Conservation (phyloP, 2,329 filamentous ascomycete species). For the Cladorrhinum sp. region DNA sequence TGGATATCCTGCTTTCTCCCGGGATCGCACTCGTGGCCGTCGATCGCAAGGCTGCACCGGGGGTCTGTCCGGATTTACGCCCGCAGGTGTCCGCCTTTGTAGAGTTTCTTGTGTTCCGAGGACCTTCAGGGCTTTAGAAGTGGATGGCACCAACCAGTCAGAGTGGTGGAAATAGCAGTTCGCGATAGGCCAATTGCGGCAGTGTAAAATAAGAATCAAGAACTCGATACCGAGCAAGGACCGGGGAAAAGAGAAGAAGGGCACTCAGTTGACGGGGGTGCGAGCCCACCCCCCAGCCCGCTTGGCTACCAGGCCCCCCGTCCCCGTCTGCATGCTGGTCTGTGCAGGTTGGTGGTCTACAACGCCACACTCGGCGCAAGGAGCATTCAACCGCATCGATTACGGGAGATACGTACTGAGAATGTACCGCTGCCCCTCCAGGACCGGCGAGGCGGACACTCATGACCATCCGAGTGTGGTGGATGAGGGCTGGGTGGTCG, state of each 20-base stretch:
- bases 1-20: not conserved
- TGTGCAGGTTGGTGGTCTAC: slow-evolving; percentile 21
- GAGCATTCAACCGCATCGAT: slow-evolving; percentile 10
- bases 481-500: slow-evolving; percentile 3
- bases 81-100: not conserved
- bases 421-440: slow-evolving; percentile 12
- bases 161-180: not conserved
- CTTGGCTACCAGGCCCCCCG: slow-evolving; percentile 20
- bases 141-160: slow-evolving; percentile 2
- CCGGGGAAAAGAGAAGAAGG: not conserved
- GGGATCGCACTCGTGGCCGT: slow-evolving; percentile 1
- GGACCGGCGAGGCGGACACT: slow-evolving; percentile 12
- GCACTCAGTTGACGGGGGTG: not conserved
- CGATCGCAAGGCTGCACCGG: slow-evolving; percentile 8
- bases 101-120: not conserved
- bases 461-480: not conserved
- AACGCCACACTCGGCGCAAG: slow-evolving; percentile 26
- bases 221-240: slow-evolving; percentile 9
- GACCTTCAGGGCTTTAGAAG: not conserved
- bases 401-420: slow-evolving; percentile 4
- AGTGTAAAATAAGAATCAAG: slow-evolving; percentile 9
- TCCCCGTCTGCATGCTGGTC: slow-evolving; percentile 15
- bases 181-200: slow-evolving; percentile 16
- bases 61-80: slow-evolving; percentile 4
- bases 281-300: slow-evolving; percentile 14